phyloP scores from a whole-genome alignment of 805 yeast species.

The Kodamaea lidongshanica region DNA sequence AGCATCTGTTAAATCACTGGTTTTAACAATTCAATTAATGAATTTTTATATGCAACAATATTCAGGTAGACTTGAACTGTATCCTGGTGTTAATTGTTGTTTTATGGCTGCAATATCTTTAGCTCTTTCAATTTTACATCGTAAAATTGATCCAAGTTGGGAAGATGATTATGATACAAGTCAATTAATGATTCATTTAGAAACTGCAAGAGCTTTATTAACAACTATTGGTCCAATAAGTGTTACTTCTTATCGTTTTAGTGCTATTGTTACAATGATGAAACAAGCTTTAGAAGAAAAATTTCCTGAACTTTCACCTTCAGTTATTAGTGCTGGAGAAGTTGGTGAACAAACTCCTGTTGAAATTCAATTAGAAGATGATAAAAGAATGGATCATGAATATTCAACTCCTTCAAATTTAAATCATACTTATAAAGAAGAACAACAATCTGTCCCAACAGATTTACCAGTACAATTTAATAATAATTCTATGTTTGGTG shows the following conservation, averaged over 20 bases:
- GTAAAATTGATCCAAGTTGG: conserved; percentile 8
- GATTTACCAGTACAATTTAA: too few relatives aligned
- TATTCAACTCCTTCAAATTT: too few relatives aligned
- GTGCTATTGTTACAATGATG: conserved; percentile 12
- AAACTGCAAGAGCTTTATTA: conserved; percentile 9
- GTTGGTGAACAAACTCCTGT: too few relatives aligned
- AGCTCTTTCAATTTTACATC: conserved; percentile 24
- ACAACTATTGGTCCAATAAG: conserved; percentile 10
- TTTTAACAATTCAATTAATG: conserved; percentile 28
- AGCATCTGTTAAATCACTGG: conserved; percentile 31
- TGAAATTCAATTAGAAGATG: too few relatives aligned
- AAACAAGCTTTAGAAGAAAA: conserved; percentile 9
- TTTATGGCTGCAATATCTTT: conserved; percentile 34
- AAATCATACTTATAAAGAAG: too few relatives aligned
- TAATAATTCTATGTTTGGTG: too few relatives aligned
- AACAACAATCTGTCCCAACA: too few relatives aligned
- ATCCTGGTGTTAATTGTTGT: conserved; percentile 24
- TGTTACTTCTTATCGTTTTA: conserved; percentile 10
- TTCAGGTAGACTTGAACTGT: conserved; percentile 32
- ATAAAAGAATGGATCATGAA: too few relatives aligned
- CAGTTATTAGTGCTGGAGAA: too few relatives aligned
- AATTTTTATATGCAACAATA: conserved; percentile 20
- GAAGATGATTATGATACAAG: conserved; percentile 13
- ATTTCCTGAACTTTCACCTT: conserved; percentile 5
- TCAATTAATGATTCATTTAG: conserved; percentile 9